These are phyloP conservation scores for Favolaschia claudopus DNA, from an alignment of 768 basidiomycete species.

Conservation along the genomic window DNA sequence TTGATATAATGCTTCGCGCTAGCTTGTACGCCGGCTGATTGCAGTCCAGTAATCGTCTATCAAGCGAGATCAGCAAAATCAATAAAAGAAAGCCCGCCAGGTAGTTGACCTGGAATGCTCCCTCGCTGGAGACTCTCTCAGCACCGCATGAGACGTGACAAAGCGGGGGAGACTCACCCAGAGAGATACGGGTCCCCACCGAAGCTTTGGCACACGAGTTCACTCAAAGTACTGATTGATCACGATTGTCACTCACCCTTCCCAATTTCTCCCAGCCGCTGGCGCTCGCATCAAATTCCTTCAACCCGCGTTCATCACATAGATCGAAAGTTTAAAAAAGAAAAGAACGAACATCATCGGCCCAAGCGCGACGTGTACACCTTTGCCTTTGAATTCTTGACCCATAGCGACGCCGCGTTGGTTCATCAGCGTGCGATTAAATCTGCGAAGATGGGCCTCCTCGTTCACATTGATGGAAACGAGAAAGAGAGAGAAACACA, in stretches of 20 bases:
- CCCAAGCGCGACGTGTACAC: conserved; percentile 60
- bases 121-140: conserved; percentile 38
- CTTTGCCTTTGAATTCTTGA: conserved; percentile 66
- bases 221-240: not conserved
- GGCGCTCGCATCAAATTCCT: conserved; percentile 56
- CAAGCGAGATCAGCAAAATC: no score
- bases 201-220: conserved; percentile 40
- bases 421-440: conserved; percentile 63
- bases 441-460: conserved; percentile 29
- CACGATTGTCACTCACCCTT: conserved; percentile 44
- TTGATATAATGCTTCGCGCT: conserved; percentile 55
- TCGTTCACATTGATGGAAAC: not conserved
- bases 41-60: conserved; percentile 57
- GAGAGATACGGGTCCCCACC: conserved; percentile 62
- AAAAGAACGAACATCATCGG: conserved; percentile 52
- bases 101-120: conserved; percentile 46
- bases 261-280: conserved; percentile 60
- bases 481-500: not conserved
- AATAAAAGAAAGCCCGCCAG: no score
- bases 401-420: conserved; percentile 65
- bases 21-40: conserved; percentile 59
- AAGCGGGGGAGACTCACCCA: conserved; percentile 35
- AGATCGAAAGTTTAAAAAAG: not conserved
- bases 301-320: not conserved
- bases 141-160: not conserved